phyloP scores from a whole-genome alignment of 2,329 filamentous ascomycete species.

The Hypoxylon sp. region DNA sequence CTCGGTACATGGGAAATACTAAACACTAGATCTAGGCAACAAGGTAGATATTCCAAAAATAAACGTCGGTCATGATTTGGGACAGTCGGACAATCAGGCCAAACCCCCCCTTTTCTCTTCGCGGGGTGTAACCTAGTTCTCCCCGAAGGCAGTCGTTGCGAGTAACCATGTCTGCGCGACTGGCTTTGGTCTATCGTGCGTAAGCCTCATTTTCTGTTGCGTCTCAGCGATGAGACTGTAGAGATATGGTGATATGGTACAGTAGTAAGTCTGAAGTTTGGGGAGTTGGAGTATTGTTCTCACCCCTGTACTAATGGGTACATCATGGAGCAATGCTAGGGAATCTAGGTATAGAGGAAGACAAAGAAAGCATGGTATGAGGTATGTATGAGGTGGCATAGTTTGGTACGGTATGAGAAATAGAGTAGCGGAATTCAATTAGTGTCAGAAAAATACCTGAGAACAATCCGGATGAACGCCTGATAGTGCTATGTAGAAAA shows the following conservation, averaged over 20 bases:
- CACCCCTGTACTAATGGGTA: background rate
- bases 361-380: too few species aligned
- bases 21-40: background rate
- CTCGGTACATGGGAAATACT: constrained; percentile 15
- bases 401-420: background rate
- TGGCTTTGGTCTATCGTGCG: constrained; percentile 6
- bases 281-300: background rate
- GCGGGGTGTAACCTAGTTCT: constrained; percentile 27
- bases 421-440: constrained; percentile 37
- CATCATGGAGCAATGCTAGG: background rate
- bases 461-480: constrained; percentile 33
- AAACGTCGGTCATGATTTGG: constrained; percentile 36
- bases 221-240: constrained; percentile 14
- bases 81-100: constrained; percentile 15
- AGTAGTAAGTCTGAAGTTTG: constrained; percentile 7
- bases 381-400: background rate
- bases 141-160: constrained; percentile 17
- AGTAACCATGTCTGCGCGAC: constrained; percentile 11
- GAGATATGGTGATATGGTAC: constrained; percentile 11
- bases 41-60: constrained; percentile 38
- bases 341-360: background rate
- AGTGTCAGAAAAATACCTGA: constrained; percentile 21
- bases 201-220: constrained; percentile 19
- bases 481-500: constrained; percentile 36
- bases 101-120: constrained; percentile 15